phyloP scores from a whole-genome alignment of 768 basidiomycete genomes.

The Tulasnella calospora region DNA sequence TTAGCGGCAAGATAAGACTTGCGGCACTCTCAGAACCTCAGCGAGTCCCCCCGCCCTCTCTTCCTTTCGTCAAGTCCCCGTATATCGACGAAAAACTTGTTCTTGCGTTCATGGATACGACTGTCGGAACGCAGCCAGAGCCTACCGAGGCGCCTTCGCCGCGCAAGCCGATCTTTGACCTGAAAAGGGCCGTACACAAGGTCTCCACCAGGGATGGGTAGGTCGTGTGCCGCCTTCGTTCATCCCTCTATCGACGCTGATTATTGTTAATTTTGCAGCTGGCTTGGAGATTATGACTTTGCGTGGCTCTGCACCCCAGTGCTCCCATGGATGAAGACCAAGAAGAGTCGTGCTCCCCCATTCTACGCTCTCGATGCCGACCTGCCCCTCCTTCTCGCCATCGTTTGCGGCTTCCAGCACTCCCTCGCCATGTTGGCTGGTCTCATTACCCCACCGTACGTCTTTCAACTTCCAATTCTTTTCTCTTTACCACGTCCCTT shows the following conservation, averaged over 20 bases:
- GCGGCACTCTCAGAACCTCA: neutral
- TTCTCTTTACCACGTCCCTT: neutral
- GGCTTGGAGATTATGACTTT: conserved; percentile 84
- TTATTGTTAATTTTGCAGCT: conserved; percentile 32
- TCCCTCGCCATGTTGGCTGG: conserved; percentile 74
- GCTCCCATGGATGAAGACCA: conserved; percentile 51
- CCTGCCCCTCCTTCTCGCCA: conserved; percentile 66
- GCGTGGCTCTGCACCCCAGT: conserved; percentile 64
- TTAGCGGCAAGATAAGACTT: neutral
- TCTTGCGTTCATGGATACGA: neutral
- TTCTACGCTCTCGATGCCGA: conserved; percentile 72
- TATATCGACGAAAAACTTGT: neutral
- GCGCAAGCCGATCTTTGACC: neutral
- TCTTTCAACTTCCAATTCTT: conserved; percentile 46
- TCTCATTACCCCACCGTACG: conserved; percentile 74
- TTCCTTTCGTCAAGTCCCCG: neutral
- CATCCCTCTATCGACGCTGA: neutral
- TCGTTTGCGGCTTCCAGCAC: conserved; percentile 53
- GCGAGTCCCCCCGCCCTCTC: neutral
- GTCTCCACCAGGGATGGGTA: conserved; percentile 20
- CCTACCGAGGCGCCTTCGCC: conserved; percentile 3
- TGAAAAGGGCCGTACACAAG: neutral
- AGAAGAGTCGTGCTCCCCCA: conserved; percentile 46
- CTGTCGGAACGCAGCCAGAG: neutral
- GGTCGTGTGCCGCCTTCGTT: neutral